These are phyloP conservation scores for Coniochaeta sp. DNA, from an alignment of 2,329 filamentous ascomycete genomes.

Conservation along the genomic window DNA sequence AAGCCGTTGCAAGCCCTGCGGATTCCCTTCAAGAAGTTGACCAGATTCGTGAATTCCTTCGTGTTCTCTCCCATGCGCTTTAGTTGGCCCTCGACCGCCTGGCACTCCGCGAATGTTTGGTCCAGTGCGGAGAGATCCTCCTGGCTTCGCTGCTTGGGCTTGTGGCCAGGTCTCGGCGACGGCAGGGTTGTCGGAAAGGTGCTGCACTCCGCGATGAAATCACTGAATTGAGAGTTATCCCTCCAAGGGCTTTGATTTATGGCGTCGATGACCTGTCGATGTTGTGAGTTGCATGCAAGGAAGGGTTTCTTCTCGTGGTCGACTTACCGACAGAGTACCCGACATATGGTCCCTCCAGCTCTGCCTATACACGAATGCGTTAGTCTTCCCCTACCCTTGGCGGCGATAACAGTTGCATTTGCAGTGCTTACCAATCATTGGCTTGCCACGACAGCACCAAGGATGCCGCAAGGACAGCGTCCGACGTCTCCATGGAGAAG, in stretches of 20 bases:
- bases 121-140: slow-evolving; percentile 66
- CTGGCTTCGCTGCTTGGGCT: slow-evolving; percentile 55
- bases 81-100: slow-evolving; percentile 61
- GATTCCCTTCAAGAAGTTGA: slow-evolving; percentile 65
- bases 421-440: slow-evolving; percentile 75
- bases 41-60: slow-evolving; percentile 61
- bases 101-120: slow-evolving; percentile 58
- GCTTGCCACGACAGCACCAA: slow-evolving; percentile 93
- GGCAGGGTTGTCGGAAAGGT: slow-evolving; percentile 61
- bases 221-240: slow-evolving; percentile 77
- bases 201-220: slow-evolving; percentile 75
- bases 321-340: slow-evolving; percentile 76
- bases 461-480: slow-evolving; percentile 86
- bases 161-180: slow-evolving; percentile 55
- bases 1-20: slow-evolving; percentile 63
- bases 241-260: slow-evolving; percentile 78
- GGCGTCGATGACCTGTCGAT: slow-evolving; percentile 68
- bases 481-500: slow-evolving; percentile 81
- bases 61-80: slow-evolving; percentile 64
- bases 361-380: slow-evolving; percentile 54
- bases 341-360: slow-evolving; percentile 91
- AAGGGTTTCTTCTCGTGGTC: background rate
- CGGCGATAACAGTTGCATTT: slow-evolving; percentile 19
- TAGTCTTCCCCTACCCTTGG: slow-evolving; percentile 13
- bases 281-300: slow-evolving; percentile 8